A percentile compares a stretch with the other conserved stretches of the same genome.
Conservation (phyloP, 306 rosid genomes). For the Cucumis melo region DNA sequence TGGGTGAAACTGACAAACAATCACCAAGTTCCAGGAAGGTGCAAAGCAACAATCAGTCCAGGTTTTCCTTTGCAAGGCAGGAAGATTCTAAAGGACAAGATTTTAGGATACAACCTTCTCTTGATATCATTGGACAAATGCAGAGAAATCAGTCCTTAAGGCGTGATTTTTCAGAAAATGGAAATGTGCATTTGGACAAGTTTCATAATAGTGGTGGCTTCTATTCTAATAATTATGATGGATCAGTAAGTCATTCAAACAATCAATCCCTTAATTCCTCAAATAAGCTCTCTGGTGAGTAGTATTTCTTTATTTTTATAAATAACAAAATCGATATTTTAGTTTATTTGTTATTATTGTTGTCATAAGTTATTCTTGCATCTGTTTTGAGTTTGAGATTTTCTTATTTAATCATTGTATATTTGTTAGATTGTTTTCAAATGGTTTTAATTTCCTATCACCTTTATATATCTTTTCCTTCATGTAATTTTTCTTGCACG, state of each 20-base stretch:
- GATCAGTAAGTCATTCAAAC: constrained; percentile 29
- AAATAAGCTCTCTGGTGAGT: constrained; percentile 57
- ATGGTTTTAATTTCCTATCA: neutral
- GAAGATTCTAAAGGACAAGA: constrained; percentile 45
- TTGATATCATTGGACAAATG: constrained; percentile 23
- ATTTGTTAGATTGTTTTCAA: neutral
- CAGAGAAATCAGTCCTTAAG: constrained; percentile 29
- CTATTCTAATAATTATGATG: constrained; percentile 30
- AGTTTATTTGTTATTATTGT: no score
- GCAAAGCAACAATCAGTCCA: constrained; percentile 62
- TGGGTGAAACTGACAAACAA: constrained; percentile 47
- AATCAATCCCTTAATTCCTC: constrained; percentile 25
- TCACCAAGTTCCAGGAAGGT: constrained; percentile 56
- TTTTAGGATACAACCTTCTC: constrained; percentile 38
- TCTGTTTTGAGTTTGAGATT: neutral
- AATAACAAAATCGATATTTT: no score
- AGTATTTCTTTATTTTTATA: neutral
- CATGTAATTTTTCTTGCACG: neutral
- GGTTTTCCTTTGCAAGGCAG: constrained; percentile 85
- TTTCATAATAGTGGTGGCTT: constrained; percentile 40
- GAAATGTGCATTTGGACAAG: constrained; percentile 33
- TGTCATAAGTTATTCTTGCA: neutral
- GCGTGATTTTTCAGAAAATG: constrained; percentile 37
- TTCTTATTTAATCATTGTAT: neutral
- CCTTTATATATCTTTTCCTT: neutral